A percentile compares a stretch with the other conserved stretches of the same genome.
Evolutionary conservation across 106 monocot species (phyloP).

Genomic region (Amphibolis antarctica): DNA sequence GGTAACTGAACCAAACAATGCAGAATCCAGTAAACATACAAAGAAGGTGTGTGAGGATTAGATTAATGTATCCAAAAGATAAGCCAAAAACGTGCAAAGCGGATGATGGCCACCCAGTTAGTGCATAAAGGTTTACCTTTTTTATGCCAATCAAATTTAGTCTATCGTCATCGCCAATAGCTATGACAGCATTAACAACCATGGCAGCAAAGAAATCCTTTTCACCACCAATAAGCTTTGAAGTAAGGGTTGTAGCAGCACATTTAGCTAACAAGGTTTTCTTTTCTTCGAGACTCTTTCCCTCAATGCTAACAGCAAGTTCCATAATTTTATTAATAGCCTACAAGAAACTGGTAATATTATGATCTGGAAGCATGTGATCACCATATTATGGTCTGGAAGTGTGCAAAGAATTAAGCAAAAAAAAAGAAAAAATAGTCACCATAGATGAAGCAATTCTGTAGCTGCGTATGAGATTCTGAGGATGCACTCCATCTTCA

Average conservation of each 20-base stretch:
- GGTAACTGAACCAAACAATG: no score
- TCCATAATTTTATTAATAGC: constrained; percentile 87
- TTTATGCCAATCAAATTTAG: constrained; percentile 86
- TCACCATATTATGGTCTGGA: not conserved
- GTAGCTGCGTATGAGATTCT: constrained; percentile 91
- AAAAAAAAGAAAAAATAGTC: not conserved
- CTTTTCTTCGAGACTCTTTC: constrained; percentile 94
- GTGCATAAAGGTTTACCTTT: constrained; percentile 34
- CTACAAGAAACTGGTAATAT: constrained; percentile 18
- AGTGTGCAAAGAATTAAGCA: not conserved
- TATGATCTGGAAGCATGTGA: not conserved
- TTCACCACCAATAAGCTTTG: constrained; percentile 96
- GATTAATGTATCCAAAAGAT: no score
- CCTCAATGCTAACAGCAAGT: constrained; percentile 86
- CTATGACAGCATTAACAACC: constrained; percentile 95
- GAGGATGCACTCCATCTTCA: constrained; percentile 95
- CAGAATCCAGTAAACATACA: no score
- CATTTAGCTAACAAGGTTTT: constrained; percentile 78
- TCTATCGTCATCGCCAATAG: constrained; percentile 91
- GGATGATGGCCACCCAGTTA: not conserved
- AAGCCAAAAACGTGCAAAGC: no score
- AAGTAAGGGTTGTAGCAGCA: constrained; percentile 90
- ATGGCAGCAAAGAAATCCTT: constrained; percentile 94
- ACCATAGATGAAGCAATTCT: constrained; percentile 70
- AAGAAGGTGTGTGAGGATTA: no score